Conservation (phyloP, 495 filamentous ascomycete genomes). For the Aspergillus incahuasiensis region DNA sequence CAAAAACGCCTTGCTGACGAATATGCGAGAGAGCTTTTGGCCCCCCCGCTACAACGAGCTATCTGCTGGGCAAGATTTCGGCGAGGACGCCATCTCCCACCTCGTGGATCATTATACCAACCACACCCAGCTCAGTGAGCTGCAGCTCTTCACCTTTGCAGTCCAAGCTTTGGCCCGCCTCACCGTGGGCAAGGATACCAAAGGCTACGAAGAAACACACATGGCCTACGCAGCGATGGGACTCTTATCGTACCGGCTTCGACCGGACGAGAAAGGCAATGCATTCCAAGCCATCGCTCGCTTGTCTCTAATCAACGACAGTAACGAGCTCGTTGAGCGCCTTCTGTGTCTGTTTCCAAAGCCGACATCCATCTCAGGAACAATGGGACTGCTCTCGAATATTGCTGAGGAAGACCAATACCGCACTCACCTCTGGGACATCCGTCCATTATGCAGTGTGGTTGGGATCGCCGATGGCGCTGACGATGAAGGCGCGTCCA, state of each 20-base stretch:
- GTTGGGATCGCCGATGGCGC: not conserved
- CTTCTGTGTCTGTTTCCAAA: not conserved
- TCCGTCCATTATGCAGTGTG: not conserved
- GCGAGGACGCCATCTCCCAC: not conserved
- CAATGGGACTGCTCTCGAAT: not conserved
- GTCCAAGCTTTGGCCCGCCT: not conserved
- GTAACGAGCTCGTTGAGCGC: not conserved
- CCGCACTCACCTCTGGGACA: conserved; percentile 1
- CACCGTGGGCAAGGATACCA: not conserved
- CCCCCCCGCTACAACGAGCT: too few relatives aligned
- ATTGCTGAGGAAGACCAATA: too few relatives aligned
- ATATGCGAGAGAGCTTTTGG: not conserved
- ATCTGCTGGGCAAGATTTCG: too few relatives aligned
- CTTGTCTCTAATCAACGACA: not conserved
- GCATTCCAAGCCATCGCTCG: conserved; percentile 2
- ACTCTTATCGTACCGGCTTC: not conserved
- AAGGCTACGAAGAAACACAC: too few relatives aligned
- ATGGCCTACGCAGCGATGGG: conserved; percentile 2
- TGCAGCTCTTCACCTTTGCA: not conserved
- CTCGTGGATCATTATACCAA: not conserved
- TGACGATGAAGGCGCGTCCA: not conserved
- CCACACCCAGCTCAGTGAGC: not conserved
- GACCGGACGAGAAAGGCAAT: not conserved
- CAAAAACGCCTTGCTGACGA: too few relatives aligned
- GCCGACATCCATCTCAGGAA: not conserved